Evolutionary conservation across 1,284 basidiomycete genomes (phyloP), one percentile per base, ranked within the genome.

Genomic region (Phellopilus nigrolimitatus): DNA sequence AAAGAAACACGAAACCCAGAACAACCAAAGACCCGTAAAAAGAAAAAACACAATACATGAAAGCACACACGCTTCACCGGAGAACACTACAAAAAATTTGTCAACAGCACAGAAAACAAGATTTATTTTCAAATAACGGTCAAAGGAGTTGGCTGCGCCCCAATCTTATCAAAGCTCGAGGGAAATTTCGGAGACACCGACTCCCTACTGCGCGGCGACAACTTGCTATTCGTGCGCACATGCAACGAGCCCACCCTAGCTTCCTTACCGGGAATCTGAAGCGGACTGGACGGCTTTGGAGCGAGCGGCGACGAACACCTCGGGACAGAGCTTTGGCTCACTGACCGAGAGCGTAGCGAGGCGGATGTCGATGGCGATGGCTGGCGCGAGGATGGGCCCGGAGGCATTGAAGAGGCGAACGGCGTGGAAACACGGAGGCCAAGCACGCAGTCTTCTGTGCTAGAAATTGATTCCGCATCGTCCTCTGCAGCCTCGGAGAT

Each of bases 381-480:
- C n/a, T 17, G 15, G 5, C 21, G 22, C 25, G 19, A 15, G 12
- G 30, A 10, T 5, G 42, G 33, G 3, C n/a, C n/a, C n/a, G n/a
- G n/a, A n/a, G n/a, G n/a, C n/a, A n/a, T n/a, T n/a, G 41, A 17
- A 24, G 44, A 48, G 2, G 53, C 21, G 21, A 47, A 13, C 15
- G 42, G 25, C 22, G 53, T 55, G 9, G 43, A 31, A 4, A 55
- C 21, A 17, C 53, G 48, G n/a, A 55, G 33, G 28, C 53, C 53
- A 28, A 55, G 24, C 21, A 55, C 19, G 37, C 31, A 21, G 24
- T 42, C 30, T 12, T 15, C 27, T 13, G 34, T 7, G 10, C 19
- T 22, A 30, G n/a, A n/a, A n/a, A 10, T 6, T 17, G 31, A 4
- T 8, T 9, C 12, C 7, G 30, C 13, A 13, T 36, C 33, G 3